These are phyloP conservation scores for Wickerhamiella australiensis DNA, from an alignment of 805 yeast species.

Conservation along the genomic window DNA sequence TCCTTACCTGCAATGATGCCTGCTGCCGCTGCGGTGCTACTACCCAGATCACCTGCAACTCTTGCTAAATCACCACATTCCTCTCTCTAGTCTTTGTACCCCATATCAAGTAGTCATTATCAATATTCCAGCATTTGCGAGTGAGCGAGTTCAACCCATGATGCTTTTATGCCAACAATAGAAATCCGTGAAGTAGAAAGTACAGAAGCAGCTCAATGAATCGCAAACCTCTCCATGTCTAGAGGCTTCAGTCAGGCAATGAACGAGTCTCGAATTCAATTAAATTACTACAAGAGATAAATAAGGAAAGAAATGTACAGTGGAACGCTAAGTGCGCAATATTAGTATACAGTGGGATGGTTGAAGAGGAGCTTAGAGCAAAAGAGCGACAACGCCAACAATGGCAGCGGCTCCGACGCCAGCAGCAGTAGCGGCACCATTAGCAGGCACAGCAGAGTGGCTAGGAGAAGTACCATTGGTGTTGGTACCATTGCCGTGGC, in stretches of 20 bases:
- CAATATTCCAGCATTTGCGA: too few relatives aligned
- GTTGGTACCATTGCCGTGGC: background rate
- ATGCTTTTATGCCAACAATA: too few relatives aligned
- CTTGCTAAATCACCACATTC: background rate
- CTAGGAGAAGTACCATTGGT: conserved; percentile 10
- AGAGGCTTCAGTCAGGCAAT: too few relatives aligned
- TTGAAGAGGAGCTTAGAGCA: background rate
- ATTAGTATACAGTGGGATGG: background rate
- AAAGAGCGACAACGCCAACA: conserved; percentile 4
- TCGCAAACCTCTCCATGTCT: too few relatives aligned
- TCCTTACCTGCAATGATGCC: background rate
- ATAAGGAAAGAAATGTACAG: background rate
- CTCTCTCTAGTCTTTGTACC: background rate
- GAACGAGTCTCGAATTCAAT: too few relatives aligned
- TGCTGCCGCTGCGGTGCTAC: conserved; percentile 4
- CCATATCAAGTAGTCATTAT: background rate
- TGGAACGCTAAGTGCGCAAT: background rate
- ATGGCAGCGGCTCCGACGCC: conserved; percentile 4
- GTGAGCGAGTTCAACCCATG: too few relatives aligned
- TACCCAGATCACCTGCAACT: background rate
- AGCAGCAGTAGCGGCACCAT: conserved; percentile 24
- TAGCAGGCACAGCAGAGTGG: conserved; percentile 24
- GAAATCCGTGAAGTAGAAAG: too few relatives aligned
- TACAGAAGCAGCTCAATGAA: too few relatives aligned
- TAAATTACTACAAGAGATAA: background rate